phyloP scores from a whole-genome alignment of 352 stramenopile species.

The Globisporangium takayamanum region DNA sequence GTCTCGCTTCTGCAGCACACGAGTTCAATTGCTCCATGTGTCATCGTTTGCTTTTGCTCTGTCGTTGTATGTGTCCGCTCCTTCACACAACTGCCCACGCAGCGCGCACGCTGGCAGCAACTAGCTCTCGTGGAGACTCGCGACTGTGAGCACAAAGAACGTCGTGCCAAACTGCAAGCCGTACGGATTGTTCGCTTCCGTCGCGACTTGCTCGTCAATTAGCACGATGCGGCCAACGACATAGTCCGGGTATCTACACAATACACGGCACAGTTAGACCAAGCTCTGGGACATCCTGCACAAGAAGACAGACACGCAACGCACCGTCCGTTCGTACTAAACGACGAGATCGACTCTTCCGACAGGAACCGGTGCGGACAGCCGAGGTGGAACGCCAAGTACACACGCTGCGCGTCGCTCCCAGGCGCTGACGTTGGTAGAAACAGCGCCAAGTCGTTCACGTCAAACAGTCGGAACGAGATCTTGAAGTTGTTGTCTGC shows the following conservation, averaged over 20 bases:
- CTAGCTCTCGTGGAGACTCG: conserved; percentile 72
- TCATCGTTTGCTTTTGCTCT: too few species aligned
- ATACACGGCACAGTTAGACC: neutral
- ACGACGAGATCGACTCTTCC: conserved; percentile 85
- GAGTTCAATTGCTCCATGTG: too few species aligned
- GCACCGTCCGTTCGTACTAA: conserved; percentile 74
- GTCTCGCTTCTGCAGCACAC: too few species aligned
- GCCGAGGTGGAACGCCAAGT: conserved; percentile 81
- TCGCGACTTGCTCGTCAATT: conserved; percentile 83
- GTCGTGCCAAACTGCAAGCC: conserved; percentile 64
- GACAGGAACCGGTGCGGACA: conserved; percentile 84
- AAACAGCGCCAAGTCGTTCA: conserved; percentile 81
- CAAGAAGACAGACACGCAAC: conserved; percentile 1
- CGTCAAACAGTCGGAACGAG: conserved; percentile 76
- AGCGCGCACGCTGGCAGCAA: too few species aligned
- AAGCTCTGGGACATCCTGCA: neutral
- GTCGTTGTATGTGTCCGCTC: neutral
- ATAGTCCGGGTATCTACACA: conserved; percentile 82
- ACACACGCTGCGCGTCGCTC: conserved; percentile 70
- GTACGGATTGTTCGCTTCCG: conserved; percentile 78
- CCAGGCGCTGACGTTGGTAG: conserved; percentile 75
- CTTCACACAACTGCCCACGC: neutral
- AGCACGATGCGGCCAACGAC: conserved; percentile 83
- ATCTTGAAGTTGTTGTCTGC: conserved; percentile 75
- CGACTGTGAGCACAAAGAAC: conserved; percentile 84